Percentiles rank a stretch among this genome's conserved stretches.
Evolutionary conservation across 208 protist genomes (phyloP).

Genomic region (Entamoeba dispar): DNA sequence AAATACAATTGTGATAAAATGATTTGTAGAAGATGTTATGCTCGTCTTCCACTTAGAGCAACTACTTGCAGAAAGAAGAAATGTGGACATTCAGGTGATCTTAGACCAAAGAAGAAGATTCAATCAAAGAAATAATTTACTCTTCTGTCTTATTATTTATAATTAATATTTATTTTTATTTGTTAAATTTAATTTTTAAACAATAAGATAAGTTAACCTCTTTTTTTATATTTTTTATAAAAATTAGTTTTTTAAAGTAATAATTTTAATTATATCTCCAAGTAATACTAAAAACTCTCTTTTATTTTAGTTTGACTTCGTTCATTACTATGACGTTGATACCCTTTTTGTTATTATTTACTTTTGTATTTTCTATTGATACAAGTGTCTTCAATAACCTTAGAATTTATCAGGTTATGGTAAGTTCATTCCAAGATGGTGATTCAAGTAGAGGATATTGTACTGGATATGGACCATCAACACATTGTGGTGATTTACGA

Average conservation of each 20-base stretch:
- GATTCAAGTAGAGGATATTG: neutral
- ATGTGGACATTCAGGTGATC: slow-evolving; percentile 86
- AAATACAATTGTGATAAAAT: slow-evolving; percentile 63
- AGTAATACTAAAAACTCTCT: too few relatives aligned
- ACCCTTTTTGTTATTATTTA: too few relatives aligned
- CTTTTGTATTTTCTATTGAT: neutral
- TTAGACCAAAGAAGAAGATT: slow-evolving; percentile 86
- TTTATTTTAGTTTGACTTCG: too few relatives aligned
- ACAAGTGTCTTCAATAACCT: neutral
- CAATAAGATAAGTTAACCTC: too few relatives aligned
- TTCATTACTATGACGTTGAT: too few relatives aligned
- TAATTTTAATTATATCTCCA: too few relatives aligned
- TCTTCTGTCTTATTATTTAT: too few relatives aligned
- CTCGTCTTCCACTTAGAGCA: slow-evolving; percentile 77
- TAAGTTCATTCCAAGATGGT: neutral
- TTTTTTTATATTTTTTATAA: too few relatives aligned
- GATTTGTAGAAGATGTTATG: slow-evolving; percentile 63
- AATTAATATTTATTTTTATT: too few relatives aligned
- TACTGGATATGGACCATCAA: neutral
- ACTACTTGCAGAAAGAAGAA: slow-evolving; percentile 97
- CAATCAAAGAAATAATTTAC: neutral
- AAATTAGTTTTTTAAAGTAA: too few relatives aligned
- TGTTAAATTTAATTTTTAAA: too few relatives aligned
- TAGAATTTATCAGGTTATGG: neutral
- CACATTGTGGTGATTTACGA: neutral